Base-by-base conservation (phyloP, 805 yeast genomes). In the Brettanomyces naardenensis region DNA sequence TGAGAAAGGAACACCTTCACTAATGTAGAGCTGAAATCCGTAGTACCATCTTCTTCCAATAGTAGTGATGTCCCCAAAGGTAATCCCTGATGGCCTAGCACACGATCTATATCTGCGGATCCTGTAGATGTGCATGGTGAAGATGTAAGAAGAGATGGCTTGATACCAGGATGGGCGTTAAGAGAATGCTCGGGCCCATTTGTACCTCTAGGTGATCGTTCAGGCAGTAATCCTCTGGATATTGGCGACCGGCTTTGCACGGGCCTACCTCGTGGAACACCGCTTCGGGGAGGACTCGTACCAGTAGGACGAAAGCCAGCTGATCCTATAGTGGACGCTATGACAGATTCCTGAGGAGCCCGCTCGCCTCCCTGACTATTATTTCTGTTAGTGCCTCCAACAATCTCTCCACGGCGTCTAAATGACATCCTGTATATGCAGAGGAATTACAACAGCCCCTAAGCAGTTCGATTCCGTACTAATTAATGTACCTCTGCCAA, bases 91-190 rank as follows among this genome's bases (percentile, higher is more conserved):
- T 90, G 97, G 1, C 72, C 74, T 36, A 90, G 54, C 3, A 85
- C 59, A 45, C 69, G 74, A 56, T 90, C 97, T 18, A 90, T 57
- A 52, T 86, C 89, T 6, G 68, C 54, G 19, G 81, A 71, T 2
- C 97, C 97, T 0, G 95, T 80, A 1, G 97, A 85, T 1, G 81
- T 69, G 1, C 88, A 75, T 0, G 83, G 79, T 39, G 75, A 79
- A 3, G 95, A 80, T 4, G 88, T 80, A 19, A 79, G 59, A 2
- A 80, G 62, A 0, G 97, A 88, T 0, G 97, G 95, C 44, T 78
- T 69, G 2, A 83, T 65, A 3, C 83, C 88, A 0, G 79, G 79
- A 53, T 78, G 71, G 6, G 18, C 28, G 15, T 19, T 15, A n/a
- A 15, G 32, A 19, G 30, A n/a, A 7, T 28, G 10, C 10, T 6